These are phyloP conservation scores for Pseudogymnoascus verrucosus DNA, from an alignment of 2,329 filamentous ascomycete genomes.

Conservation along the genomic window DNA sequence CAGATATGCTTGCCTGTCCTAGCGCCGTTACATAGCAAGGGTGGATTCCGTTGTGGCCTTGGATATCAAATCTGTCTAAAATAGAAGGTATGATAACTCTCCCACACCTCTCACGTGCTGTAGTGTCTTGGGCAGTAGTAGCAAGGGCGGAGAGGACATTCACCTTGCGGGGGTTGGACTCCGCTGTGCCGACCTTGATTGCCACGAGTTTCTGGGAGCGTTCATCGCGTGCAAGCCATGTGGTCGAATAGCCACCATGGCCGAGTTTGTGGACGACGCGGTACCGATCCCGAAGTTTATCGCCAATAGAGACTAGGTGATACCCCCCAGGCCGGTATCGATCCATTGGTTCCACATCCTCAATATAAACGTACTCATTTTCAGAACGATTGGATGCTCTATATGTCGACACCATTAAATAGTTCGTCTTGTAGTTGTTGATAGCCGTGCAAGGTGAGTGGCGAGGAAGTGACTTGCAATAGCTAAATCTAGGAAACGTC, in stretches of 20 bases:
- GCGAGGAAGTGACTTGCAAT: neutral
- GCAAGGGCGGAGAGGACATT: neutral
- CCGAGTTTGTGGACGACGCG: conserved; percentile 33
- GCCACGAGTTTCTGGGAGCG: neutral
- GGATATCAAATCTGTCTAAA: conserved; percentile 17
- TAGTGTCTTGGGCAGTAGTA: neutral
- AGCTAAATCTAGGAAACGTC: neutral
- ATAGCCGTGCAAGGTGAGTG: neutral
- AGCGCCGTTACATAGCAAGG: conserved; percentile 19
- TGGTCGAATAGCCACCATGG: conserved; percentile 32
- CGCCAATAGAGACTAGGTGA: conserved; percentile 18
- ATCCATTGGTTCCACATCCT: conserved; percentile 15
- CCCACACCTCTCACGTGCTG: neutral
- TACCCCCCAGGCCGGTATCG: conserved; percentile 16
- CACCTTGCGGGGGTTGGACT: neutral
- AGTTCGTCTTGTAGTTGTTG: too few species aligned
- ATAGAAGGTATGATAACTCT: neutral
- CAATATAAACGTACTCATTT: neutral
- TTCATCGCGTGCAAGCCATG: conserved; percentile 33
- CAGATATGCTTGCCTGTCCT: conserved; percentile 18
- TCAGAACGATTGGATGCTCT: neutral
- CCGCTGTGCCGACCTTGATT: neutral
- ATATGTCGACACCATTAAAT: neutral
- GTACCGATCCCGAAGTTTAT: conserved; percentile 28
- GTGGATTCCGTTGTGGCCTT: conserved; percentile 22